Evolutionary conservation across 352 stramenopile genomes (phyloP).

Genomic region (Halophytophthora polymorphica): DNA sequence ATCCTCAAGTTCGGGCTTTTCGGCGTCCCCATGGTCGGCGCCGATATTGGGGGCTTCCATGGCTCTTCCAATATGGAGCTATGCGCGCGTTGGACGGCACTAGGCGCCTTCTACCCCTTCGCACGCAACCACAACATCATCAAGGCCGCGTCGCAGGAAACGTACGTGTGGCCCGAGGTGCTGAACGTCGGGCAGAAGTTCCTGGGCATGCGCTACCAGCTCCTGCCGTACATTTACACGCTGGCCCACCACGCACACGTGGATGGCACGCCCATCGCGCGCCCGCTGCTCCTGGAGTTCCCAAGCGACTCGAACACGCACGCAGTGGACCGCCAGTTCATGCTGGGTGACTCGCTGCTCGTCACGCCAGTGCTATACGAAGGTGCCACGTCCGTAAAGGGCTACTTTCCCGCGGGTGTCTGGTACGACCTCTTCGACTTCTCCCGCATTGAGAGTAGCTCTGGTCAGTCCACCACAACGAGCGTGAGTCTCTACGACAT

Average conservation of each 20-base stretch:
- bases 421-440: conserved; percentile 69
- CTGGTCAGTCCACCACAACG: conserved; percentile 23
- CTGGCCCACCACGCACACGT: conserved; percentile 56
- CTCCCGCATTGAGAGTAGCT: conserved; percentile 26
- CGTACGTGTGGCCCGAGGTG: conserved; percentile 61
- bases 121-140: conserved; percentile 80
- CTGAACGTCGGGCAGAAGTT: conserved; percentile 49
- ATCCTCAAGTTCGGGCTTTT: conserved; percentile 77
- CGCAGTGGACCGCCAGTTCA: conserved; percentile 52
- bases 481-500: conserved; percentile 53
- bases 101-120: conserved; percentile 80
- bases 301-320: conserved; percentile 34
- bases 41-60: conserved; percentile 75
- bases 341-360: conserved; percentile 42
- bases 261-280: conserved; percentile 43
- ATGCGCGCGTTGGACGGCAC: conserved; percentile 72
- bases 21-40: conserved; percentile 78
- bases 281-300: conserved; percentile 67
- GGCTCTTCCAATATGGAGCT: conserved; percentile 60
- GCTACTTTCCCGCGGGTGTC: conserved; percentile 37
- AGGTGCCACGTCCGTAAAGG: conserved; percentile 36
- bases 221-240: conserved; percentile 81
- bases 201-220: conserved; percentile 66
- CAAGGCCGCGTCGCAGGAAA: conserved; percentile 49
- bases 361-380: conserved; percentile 59